phyloP scores from a whole-genome alignment of 208 protist genomes.

The Crithidia bombi region DNA sequence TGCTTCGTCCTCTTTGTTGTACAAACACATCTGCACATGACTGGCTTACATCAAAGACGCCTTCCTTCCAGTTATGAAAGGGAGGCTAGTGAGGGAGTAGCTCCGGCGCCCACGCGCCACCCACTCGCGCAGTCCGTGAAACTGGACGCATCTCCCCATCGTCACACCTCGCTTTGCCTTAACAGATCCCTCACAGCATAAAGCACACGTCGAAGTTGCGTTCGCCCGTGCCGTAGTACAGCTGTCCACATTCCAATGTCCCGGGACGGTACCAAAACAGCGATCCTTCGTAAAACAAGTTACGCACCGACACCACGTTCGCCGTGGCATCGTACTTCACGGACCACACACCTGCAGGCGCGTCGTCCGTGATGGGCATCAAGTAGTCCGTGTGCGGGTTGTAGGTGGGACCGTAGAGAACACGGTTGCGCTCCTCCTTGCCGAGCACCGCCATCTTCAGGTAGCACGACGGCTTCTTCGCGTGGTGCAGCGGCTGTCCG shows the following conservation, averaged over 20 bases:
- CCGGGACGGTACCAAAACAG: slow-evolving; percentile 90
- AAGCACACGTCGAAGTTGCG: slow-evolving; percentile 90
- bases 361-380: slow-evolving; percentile 86
- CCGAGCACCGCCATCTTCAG: slow-evolving; percentile 58
- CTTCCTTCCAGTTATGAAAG: no score
- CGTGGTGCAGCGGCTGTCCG: slow-evolving; percentile 77
- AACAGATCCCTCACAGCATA: slow-evolving; percentile 49
- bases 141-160: no score
- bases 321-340: slow-evolving; percentile 86
- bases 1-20: not conserved
- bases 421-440: slow-evolving; percentile 46
- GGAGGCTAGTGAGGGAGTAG: no score
- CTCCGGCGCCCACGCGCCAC: no score
- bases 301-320: slow-evolving; percentile 83
- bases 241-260: slow-evolving; percentile 77
- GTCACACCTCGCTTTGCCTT: no score
- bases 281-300: slow-evolving; percentile 83
- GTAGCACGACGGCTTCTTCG: slow-evolving; percentile 86
- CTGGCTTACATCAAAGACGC: no score
- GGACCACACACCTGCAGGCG: slow-evolving; percentile 83
- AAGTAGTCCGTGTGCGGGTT: slow-evolving; percentile 84
- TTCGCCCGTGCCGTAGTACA: slow-evolving; percentile 88
- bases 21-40: not conserved
- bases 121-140: no score
- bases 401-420: slow-evolving; percentile 86